phyloP scores from a whole-genome alignment of 805 yeast genomes.

The Metschnikowia lunata region DNA sequence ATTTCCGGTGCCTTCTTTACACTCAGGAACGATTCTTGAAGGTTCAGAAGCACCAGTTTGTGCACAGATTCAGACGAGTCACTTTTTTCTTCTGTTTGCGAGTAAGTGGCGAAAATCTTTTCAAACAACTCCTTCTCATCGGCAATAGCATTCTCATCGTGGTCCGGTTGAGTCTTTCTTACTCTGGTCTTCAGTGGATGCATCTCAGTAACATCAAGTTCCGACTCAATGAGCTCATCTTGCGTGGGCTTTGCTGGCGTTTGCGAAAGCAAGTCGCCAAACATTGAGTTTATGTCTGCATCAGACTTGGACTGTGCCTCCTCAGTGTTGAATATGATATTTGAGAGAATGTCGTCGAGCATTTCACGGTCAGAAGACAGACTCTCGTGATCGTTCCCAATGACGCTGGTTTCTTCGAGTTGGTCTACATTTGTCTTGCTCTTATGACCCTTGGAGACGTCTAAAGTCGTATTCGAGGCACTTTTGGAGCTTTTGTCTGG shows the following conservation, averaged over 20 bases:
- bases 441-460: background rate
- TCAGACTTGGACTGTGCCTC: background rate
- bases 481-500: background rate
- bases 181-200: background rate
- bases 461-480: background rate
- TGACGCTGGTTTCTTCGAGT: background rate
- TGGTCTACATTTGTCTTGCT: background rate
- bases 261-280: constrained; percentile 2
- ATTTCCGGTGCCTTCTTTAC: background rate
- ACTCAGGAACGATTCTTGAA: constrained; percentile 12
- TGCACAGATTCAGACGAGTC: constrained; percentile 6
- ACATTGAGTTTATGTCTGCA: constrained; percentile 1
- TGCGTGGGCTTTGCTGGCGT: background rate
- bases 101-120: constrained; percentile 16
- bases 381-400: background rate
- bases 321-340: constrained; percentile 1
- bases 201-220: background rate
- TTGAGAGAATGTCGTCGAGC: constrained; percentile 11
- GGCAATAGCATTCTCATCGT: constrained; percentile 1
- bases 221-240: background rate
- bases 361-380: constrained; percentile 1
- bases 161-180: background rate
- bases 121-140: constrained; percentile 15
- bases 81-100: constrained; percentile 2
- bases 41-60: constrained; percentile 12